Evolutionary conservation across 768 basidiomycete genomes (phyloP).

Genomic region (Trichaptum fuscoviolaceum): DNA sequence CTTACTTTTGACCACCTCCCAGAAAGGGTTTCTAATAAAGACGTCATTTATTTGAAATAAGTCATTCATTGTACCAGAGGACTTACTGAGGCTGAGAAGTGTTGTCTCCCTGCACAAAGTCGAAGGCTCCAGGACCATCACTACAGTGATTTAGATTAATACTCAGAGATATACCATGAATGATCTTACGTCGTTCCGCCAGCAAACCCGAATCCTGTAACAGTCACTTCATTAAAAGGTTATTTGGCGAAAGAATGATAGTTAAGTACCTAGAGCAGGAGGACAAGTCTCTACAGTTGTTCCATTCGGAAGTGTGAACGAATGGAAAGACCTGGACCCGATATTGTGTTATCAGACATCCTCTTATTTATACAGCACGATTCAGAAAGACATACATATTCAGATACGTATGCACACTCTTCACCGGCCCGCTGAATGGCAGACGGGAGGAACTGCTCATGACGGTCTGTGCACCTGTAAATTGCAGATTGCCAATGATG

Average conservation of each 20-base stretch:
- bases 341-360: conserved; percentile 7
- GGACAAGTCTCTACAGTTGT: conserved; percentile 67
- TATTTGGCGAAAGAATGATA: not conserved
- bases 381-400: conserved; percentile 49
- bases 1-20: conserved; percentile 70
- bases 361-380: conserved; percentile 2
- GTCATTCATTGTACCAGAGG: conserved; percentile 6
- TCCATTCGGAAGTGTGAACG: conserved; percentile 62
- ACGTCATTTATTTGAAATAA: conserved; percentile 12
- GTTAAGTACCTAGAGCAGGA: conserved; percentile 61
- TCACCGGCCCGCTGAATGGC: conserved; percentile 54
- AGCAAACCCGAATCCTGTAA: conserved; percentile 66
- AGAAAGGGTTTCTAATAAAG: conserved; percentile 61
- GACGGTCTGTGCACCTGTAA: conserved; percentile 58
- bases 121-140: conserved; percentile 78
- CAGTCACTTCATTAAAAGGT: conserved; percentile 5
- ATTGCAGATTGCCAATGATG: conserved; percentile 67
- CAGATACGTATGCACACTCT: conserved; percentile 65
- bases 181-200: conserved; percentile 69
- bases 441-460: conserved; percentile 46
- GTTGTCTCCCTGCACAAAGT: conserved; percentile 74
- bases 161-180: not conserved
- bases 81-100: conserved; percentile 51
- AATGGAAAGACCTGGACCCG: conserved; percentile 49
- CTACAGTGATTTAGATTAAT: conserved; percentile 25